These are phyloP conservation scores for Cicer judaicum DNA, from an alignment of 306 rosid species.

Conservation along the genomic window DNA sequence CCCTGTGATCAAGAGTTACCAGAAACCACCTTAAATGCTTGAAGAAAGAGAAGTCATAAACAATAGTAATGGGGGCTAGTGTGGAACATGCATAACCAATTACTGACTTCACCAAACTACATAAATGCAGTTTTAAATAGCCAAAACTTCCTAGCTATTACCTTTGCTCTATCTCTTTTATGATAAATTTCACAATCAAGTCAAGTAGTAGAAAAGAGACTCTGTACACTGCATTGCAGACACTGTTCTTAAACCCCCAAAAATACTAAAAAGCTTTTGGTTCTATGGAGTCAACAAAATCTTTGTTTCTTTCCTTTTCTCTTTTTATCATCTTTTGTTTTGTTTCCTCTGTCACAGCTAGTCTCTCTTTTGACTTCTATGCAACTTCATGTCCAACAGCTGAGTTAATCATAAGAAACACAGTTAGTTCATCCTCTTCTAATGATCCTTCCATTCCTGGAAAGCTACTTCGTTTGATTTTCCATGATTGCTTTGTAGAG, in stretches of 20 bases:
- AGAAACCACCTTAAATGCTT: constrained; percentile 44
- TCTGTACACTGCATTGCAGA: constrained; percentile 16
- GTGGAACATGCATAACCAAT: constrained; percentile 21
- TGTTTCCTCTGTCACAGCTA: constrained; percentile 48
- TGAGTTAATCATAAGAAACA: constrained; percentile 66
- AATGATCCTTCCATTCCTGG: constrained; percentile 80
- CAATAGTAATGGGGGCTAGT: constrained; percentile 1
- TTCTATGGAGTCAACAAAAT: constrained; percentile 59
- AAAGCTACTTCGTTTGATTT: constrained; percentile 88
- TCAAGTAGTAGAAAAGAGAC: constrained; percentile 22
- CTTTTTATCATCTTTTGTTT: constrained; percentile 43
- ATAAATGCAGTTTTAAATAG: constrained; percentile 67
- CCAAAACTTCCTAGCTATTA: constrained; percentile 3
- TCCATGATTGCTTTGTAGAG: constrained; percentile 97
- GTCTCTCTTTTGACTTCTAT: constrained; percentile 73
- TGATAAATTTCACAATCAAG: constrained; percentile 26
- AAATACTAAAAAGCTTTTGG: constrained; percentile 2
- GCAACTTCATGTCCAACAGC: constrained; percentile 77
- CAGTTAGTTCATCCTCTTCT: constrained; percentile 67
- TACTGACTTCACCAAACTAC: constrained; percentile 70
- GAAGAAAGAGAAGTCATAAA: background rate
- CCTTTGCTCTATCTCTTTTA: constrained; percentile 15
- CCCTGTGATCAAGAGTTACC: background rate
- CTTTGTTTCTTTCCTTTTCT: constrained; percentile 33
- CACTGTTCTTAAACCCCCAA: constrained; percentile 13